These are phyloP conservation scores for Cairneyella variabilis DNA, from an alignment of 495 filamentous ascomycete species.

Conservation along the genomic window DNA sequence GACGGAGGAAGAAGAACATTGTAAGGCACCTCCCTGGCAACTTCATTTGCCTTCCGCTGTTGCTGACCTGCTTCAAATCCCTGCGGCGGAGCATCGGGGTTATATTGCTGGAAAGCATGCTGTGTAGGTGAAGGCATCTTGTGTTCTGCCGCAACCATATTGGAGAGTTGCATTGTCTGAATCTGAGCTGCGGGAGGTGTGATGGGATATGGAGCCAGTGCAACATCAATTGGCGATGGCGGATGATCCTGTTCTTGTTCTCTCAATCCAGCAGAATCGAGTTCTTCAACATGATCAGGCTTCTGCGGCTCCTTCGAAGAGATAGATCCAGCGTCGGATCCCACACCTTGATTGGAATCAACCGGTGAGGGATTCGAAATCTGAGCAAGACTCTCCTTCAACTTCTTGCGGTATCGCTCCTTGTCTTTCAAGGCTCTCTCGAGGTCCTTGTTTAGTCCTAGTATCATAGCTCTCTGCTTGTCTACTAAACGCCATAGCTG, in stretches of 20 bases:
- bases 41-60: slow-evolving; percentile 28
- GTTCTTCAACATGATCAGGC: slow-evolving; percentile 6
- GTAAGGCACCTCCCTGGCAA: slow-evolving; percentile 38
- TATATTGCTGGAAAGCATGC: slow-evolving; percentile 48
- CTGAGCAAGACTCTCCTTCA: slow-evolving; percentile 70
- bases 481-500: slow-evolving; percentile 95
- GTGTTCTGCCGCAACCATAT: slow-evolving; percentile 31
- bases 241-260: slow-evolving; percentile 14
- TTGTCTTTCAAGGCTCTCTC: slow-evolving; percentile 92
- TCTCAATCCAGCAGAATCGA: slow-evolving; percentile 21
- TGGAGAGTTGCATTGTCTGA: slow-evolving; percentile 14
- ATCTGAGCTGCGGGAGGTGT: slow-evolving; percentile 46
- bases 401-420: slow-evolving; percentile 84
- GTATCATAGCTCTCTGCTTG: slow-evolving; percentile 89
- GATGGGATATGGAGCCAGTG: slow-evolving; percentile 52
- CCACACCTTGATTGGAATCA: slow-evolving; percentile 23
- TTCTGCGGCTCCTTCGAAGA: slow-evolving; percentile 12
- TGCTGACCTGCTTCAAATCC: slow-evolving; percentile 38
- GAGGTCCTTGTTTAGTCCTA: slow-evolving; percentile 92
- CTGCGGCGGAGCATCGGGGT: slow-evolving; percentile 44
- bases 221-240: slow-evolving; percentile 47
- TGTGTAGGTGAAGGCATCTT: slow-evolving; percentile 50
- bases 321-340: slow-evolving; percentile 19
- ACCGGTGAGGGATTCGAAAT: slow-evolving; percentile 36
- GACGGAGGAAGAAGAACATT: slow-evolving; percentile 43